A percentile compares a stretch with the other conserved stretches of the same genome.
Conservation (phyloP, 2,329 filamentous ascomycete genomes). For the Colletotrichum tofieldiae region DNA sequence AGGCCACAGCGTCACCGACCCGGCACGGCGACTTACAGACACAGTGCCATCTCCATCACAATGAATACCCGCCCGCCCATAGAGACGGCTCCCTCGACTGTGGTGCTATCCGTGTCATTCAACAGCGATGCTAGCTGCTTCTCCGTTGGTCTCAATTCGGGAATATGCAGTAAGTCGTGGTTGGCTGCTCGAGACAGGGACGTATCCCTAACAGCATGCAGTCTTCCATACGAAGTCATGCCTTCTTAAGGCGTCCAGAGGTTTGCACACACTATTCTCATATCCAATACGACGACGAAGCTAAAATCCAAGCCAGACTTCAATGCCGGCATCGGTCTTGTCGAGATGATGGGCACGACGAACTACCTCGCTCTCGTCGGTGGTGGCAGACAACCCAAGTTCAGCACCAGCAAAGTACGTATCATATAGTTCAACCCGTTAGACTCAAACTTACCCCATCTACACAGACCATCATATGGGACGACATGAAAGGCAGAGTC, state of each 20-base stretch:
- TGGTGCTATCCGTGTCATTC: slow-evolving; percentile 87
- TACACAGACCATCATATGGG: slow-evolving; percentile 86
- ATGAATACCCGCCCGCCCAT: slow-evolving; percentile 95
- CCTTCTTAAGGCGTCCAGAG: slow-evolving; percentile 72
- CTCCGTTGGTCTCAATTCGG: slow-evolving; percentile 87
- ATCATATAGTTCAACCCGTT: neutral
- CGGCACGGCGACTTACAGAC: slow-evolving; percentile 27
- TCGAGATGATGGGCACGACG: slow-evolving; percentile 88
- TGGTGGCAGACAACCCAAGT: slow-evolving; percentile 88
- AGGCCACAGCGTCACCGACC: slow-evolving; percentile 11
- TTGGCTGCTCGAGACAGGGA: neutral
- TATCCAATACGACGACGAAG: neutral
- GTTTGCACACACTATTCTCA: slow-evolving; percentile 48
- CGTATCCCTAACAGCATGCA: slow-evolving; percentile 55
- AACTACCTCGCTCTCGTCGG: slow-evolving; percentile 93
- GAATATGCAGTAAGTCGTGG: slow-evolving; percentile 82
- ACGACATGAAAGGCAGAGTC: slow-evolving; percentile 82
- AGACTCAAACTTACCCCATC: slow-evolving; percentile 17
- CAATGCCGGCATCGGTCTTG: slow-evolving; percentile 85
- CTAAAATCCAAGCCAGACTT: slow-evolving; percentile 69
- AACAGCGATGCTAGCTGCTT: slow-evolving; percentile 90
- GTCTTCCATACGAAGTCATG: slow-evolving; percentile 83
- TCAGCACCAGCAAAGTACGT: slow-evolving; percentile 85
- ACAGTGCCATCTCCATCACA: slow-evolving; percentile 4
- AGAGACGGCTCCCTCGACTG: slow-evolving; percentile 80